Conservation (phyloP, 768 basidiomycete genomes). For the Thelephora ganbajun region DNA sequence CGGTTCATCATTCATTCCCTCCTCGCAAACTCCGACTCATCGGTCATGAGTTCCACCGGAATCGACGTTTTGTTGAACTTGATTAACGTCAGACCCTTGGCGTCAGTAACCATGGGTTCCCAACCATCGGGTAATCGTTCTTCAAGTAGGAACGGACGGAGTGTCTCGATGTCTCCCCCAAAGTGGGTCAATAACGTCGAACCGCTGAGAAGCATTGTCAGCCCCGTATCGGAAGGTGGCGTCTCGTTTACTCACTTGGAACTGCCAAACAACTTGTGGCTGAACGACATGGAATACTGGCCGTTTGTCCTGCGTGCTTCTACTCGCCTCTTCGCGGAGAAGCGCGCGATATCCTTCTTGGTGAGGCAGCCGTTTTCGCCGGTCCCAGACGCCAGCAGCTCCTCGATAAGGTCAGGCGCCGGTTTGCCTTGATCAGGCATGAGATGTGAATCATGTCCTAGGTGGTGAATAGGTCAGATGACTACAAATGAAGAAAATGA, state of each 20-base stretch:
- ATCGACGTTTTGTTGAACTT: constrained; percentile 32
- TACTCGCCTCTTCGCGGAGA: constrained; percentile 44
- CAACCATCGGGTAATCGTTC: constrained; percentile 61
- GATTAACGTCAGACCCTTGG: constrained; percentile 43
- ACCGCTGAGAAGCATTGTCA: constrained; percentile 24
- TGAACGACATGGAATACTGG: constrained; percentile 32
- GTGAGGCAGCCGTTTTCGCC: constrained; percentile 41
- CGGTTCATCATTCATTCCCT: background rate
- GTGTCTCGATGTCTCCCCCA: constrained; percentile 44
- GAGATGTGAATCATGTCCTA: constrained; percentile 39
- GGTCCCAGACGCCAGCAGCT: constrained; percentile 42
- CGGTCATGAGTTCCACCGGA: constrained; percentile 17
- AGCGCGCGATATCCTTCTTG: constrained; percentile 39
- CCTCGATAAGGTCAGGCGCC: constrained; percentile 30
- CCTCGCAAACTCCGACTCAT: constrained; percentile 12
- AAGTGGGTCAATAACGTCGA: constrained; percentile 53
- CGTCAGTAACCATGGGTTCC: constrained; percentile 45
- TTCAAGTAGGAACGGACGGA: constrained; percentile 43
- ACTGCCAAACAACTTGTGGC: constrained; percentile 51
- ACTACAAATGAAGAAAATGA: background rate
- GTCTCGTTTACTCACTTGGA: constrained; percentile 36
- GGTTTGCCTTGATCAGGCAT: constrained; percentile 43
- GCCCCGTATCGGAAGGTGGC: background rate
- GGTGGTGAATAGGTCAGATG: background rate
- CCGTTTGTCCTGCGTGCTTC: constrained; percentile 40